These are phyloP conservation scores for Stagonosporopsis rhizophila DNA, from an alignment of 2,329 filamentous ascomycete genomes.

Conservation along the genomic window DNA sequence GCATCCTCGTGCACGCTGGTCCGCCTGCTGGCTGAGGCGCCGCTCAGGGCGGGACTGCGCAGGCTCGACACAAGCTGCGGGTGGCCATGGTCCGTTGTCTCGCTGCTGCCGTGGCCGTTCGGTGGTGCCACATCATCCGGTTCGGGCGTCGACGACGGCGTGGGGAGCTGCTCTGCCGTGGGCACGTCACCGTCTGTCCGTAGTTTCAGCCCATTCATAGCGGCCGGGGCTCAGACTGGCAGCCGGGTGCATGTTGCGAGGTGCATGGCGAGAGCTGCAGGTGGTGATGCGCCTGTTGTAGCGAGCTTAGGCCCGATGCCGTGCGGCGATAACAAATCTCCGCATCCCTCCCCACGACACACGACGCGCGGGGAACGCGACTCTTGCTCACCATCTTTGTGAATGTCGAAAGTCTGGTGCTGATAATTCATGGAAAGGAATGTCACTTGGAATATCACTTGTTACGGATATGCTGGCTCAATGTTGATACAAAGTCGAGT, in stretches of 20 bases:
- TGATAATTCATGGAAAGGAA: too few species aligned
- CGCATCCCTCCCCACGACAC: neutral
- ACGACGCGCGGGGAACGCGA: too few species aligned
- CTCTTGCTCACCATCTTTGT: too few species aligned
- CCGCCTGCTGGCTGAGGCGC: constrained; percentile 25
- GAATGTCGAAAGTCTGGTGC: too few species aligned
- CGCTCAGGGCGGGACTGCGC: constrained; percentile 20
- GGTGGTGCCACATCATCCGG: constrained; percentile 32
- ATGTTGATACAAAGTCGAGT: too few species aligned
- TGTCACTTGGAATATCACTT: too few species aligned
- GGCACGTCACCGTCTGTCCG: constrained; percentile 27
- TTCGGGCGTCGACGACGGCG: constrained; percentile 37
- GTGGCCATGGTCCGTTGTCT: constrained; percentile 5
- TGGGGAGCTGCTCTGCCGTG: constrained; percentile 36
- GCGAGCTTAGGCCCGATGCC: constrained; percentile 19
- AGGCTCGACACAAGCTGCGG: constrained; percentile 23
- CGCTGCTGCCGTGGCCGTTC: too few species aligned
- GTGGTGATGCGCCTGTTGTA: constrained; percentile 2
- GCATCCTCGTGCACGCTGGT: constrained; percentile 42
- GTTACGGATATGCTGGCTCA: too few species aligned
- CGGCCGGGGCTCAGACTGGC: constrained; percentile 22
- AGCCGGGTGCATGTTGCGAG: constrained; percentile 26
- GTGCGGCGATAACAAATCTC: neutral
- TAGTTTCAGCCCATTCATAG: constrained; percentile 42
- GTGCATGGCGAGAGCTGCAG: constrained; percentile 5